Evolutionary conservation across 495 filamentous ascomycete species (phyloP), one percentile per base, ranked within the genome.

Genomic region (Penicillium simplicissimum): DNA sequence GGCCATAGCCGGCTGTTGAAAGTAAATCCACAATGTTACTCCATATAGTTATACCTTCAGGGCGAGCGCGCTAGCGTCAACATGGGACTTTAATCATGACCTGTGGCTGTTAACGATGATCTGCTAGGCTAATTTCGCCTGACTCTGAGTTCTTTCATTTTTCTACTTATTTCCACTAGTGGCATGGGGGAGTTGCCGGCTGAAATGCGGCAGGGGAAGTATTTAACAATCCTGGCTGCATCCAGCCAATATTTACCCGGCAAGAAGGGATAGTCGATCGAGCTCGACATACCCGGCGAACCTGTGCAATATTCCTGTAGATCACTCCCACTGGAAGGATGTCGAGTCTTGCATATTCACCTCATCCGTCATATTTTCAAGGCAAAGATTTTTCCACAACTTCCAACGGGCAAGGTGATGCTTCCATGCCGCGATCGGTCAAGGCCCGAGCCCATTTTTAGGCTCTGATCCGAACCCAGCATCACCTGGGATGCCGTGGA

Each of bases 221-320:
- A 36, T 49, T 36, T 31, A 33, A 33, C 42, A 33, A 33, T 37
- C 4, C 31, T 21, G 14, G 55, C 60, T 58, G 63, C 63, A 56
- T 53, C 51, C 65, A 67, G 58, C 54, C 35, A 67, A 21, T 56
- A 67, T 25, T 55, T 59, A 67, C 49, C 63, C 62, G 54, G 53
- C 34, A 52, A 62, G 58, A 55, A 65, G 63, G 67, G 69, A 67
- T 65, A 55, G 58, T 49, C 53, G 58, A 65, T 58, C 57, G 64
- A 59, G 47, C 21, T 45, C 42, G 42, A 45, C 42, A 45, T 45
- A 45, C 42, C 66, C 63, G 68, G 68, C 66, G 68, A 71, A 67
- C 59, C 42, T 59, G 17, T 37, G 15, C 37, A 31, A 56, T 62
- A 59, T 51, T 64, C 67, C 66, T 63, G 63, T 56, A 38, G 42